phyloP scores from a whole-genome alignment of 2,329 filamentous ascomycete genomes.

The Escovopsis sp. region DNA sequence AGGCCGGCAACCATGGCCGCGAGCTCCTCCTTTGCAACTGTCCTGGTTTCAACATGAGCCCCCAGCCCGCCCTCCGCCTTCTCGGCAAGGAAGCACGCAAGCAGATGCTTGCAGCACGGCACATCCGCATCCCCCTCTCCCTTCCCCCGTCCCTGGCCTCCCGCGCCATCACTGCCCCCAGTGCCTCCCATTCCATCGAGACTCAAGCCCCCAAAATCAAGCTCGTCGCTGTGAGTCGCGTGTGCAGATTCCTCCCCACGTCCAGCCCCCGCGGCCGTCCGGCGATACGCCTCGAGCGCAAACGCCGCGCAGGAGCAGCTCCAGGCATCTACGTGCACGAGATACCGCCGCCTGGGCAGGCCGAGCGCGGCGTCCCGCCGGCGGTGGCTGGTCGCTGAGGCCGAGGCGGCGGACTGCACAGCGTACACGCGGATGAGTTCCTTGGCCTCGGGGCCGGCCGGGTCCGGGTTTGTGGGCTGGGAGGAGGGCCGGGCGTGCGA shows the following conservation, averaged over 20 bases:
- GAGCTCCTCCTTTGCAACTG: constrained; percentile 49
- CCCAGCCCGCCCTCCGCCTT: constrained; percentile 45
- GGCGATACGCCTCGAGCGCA: constrained; percentile 52
- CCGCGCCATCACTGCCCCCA: constrained; percentile 22
- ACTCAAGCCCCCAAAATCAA: constrained; percentile 35
- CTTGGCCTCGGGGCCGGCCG: neutral
- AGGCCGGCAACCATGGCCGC: constrained; percentile 50
- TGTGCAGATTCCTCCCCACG: neutral
- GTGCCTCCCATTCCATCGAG: constrained; percentile 13
- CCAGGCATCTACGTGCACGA: constrained; percentile 64
- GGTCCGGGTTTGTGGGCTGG: neutral
- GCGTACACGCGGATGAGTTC: constrained; percentile 34
- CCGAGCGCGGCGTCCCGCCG: constrained; percentile 6
- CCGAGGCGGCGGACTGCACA: constrained; percentile 43
- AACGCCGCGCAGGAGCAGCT: constrained; percentile 85
- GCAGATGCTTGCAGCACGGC: constrained; percentile 72
- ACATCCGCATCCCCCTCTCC: constrained; percentile 19
- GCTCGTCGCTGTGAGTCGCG: no score
- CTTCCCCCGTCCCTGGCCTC: constrained; percentile 31
- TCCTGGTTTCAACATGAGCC: constrained; percentile 37
- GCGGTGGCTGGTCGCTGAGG: constrained; percentile 11
- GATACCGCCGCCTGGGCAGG: constrained; percentile 32
- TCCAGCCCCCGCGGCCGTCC: neutral
- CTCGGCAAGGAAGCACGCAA: constrained; percentile 67
- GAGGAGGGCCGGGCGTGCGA: neutral